A percentile compares a stretch with the other conserved stretches of the same genome.
phyloP scores from a whole-genome alignment of 306 rosid genomes.

The Cicer judaicum region DNA sequence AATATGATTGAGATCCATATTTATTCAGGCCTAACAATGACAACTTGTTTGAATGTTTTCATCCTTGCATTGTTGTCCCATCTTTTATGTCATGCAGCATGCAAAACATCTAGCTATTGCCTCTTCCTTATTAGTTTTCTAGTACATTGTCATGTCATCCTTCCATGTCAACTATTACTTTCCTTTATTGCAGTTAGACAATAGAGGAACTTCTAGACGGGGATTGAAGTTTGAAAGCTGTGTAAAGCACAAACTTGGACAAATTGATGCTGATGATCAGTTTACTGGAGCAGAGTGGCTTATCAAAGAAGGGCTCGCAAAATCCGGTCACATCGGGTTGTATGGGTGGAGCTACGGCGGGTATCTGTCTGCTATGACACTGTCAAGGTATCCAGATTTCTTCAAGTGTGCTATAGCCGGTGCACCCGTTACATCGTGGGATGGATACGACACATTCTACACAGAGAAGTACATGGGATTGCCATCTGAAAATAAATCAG shows the following conservation, averaged over 20 bases:
- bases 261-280: slow-evolving; percentile 87
- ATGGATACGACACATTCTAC: slow-evolving; percentile 93
- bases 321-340: slow-evolving; percentile 77
- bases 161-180: slow-evolving; percentile 10
- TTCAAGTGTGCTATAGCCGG: slow-evolving; percentile 85
- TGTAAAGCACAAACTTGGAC: slow-evolving; percentile 68
- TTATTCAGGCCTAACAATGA: slow-evolving; percentile 15
- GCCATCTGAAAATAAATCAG: slow-evolving; percentile 60
- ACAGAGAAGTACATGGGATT: slow-evolving; percentile 97
- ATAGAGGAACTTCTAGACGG: slow-evolving; percentile 88
- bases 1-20: slow-evolving; percentile 34
- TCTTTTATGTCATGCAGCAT: not conserved
- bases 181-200: slow-evolving; percentile 74
- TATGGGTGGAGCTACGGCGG: slow-evolving; percentile 99
- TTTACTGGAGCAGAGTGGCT: slow-evolving; percentile 93
- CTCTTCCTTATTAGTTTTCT: slow-evolving; percentile 8
- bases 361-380: slow-evolving; percentile 82
- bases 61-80: slow-evolving; percentile 10
- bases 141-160: slow-evolving; percentile 24
- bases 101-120: slow-evolving; percentile 1
- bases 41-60: not conserved
- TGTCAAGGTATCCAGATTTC: slow-evolving; percentile 74
- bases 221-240: slow-evolving; percentile 86
- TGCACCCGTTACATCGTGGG: slow-evolving; percentile 95
- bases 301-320: slow-evolving; percentile 72